Percentiles rank a stretch among this genome's conserved stretches.
phyloP scores from a whole-genome alignment of 2,329 filamentous ascomycete genomes.

The Fusarium agapanthi region DNA sequence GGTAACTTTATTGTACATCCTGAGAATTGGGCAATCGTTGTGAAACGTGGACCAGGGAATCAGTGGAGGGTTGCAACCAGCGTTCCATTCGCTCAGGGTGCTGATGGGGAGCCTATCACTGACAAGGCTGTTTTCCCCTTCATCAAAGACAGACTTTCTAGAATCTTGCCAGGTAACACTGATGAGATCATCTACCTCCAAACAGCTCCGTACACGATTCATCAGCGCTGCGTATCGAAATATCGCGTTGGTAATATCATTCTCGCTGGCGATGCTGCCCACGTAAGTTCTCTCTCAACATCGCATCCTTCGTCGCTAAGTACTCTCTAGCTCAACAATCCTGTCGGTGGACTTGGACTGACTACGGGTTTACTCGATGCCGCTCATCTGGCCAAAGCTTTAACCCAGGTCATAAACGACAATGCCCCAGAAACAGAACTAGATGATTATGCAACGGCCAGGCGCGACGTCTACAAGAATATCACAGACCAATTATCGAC shows the following conservation, averaged over 20 bases:
- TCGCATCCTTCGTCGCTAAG: not conserved
- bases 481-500: not conserved
- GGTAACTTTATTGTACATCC: not conserved
- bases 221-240: not conserved
- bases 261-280: not conserved
- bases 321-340: not conserved
- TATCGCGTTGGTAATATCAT: not conserved
- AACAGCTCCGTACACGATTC: not conserved
- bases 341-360: not conserved
- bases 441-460: not conserved
- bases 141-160: not conserved
- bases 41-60: not conserved
- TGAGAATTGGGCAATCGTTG: not conserved
- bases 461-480: not conserved
- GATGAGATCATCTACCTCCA: not conserved
- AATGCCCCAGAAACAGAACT: not conserved
- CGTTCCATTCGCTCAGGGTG: not conserved
- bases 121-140: not conserved
- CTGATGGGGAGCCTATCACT: not conserved
- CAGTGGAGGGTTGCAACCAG: not conserved
- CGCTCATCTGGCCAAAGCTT: not conserved
- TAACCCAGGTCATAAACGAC: fast-evolving
- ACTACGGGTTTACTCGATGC: not conserved
- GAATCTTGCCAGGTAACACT: not conserved
- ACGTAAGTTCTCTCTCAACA: not conserved